Percentiles rank a stretch among this genome's conserved stretches.
Evolutionary conservation across 2,329 filamentous ascomycete species (phyloP).

Genomic region (Diaporthe velutina): DNA sequence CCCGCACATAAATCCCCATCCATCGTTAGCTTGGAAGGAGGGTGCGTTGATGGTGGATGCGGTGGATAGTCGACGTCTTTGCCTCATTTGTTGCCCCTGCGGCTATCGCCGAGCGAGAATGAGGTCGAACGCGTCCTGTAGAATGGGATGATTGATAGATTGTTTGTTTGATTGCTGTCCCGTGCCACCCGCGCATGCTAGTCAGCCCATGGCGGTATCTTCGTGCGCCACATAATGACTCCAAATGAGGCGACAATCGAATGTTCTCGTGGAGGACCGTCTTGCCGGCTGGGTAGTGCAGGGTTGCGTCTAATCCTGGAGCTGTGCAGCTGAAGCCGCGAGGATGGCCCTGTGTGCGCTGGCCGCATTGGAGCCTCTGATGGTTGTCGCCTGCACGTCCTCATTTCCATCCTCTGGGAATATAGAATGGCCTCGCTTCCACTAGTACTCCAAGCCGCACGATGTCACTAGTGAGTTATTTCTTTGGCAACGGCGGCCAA

Average conservation of each 20-base stretch:
- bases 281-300: slow-evolving; percentile 37
- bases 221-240: slow-evolving; percentile 39
- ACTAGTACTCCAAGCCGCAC: slow-evolving; percentile 38
- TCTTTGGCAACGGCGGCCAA: slow-evolving; percentile 39
- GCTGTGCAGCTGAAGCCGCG: slow-evolving; percentile 37
- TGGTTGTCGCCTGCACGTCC: slow-evolving; percentile 23
- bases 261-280: slow-evolving; percentile 34
- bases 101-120: slow-evolving; percentile 7
- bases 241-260: slow-evolving; percentile 38
- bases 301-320: slow-evolving; percentile 39
- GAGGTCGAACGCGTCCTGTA: slow-evolving; percentile 35
- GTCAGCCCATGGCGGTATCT: slow-evolving; percentile 38
- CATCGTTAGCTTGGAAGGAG: slow-evolving; percentile 32
- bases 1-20: slow-evolving; percentile 38
- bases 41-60: slow-evolving; percentile 6
- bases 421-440: slow-evolving; percentile 18
- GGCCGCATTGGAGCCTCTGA: slow-evolving; percentile 20
- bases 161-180: slow-evolving; percentile 8
- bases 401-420: slow-evolving; percentile 32
- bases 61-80: neutral
- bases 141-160: slow-evolving; percentile 31
- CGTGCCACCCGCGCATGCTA: slow-evolving; percentile 34
- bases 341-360: slow-evolving; percentile 33
- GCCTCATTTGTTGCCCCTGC: neutral
- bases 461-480: slow-evolving; percentile 28